Evolutionary conservation across 129 eudicot species (phyloP).

Genomic region (Flaveria brownii): DNA sequence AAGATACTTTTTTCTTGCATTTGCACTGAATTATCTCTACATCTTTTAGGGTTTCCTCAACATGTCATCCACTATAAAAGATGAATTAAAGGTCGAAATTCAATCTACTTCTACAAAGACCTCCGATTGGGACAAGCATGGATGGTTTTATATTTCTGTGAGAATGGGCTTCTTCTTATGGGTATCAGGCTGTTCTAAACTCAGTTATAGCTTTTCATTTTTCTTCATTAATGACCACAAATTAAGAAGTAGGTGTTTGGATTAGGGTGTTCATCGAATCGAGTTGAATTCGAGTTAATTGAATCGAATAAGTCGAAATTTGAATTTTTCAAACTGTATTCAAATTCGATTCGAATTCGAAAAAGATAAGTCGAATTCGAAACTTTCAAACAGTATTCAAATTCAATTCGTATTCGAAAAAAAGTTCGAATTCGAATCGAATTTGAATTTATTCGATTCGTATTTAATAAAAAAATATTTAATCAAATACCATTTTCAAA

Average conservation of each 20-base stretch:
- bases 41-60: slow-evolving; percentile 45
- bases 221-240: slow-evolving; percentile 9
- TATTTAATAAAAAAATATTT: no score
- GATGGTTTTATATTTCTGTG: slow-evolving; percentile 84
- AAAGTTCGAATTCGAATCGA: no score
- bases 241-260: slow-evolving; percentile 4
- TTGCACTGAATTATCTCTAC: slow-evolving; percentile 7
- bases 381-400: no score
- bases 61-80: slow-evolving; percentile 53
- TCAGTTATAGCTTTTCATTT: not conserved
- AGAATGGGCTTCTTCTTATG: slow-evolving; percentile 88
- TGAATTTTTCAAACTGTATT: no score
- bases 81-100: slow-evolving; percentile 61
- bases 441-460: no score
- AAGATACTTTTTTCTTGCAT: slow-evolving; percentile 20
- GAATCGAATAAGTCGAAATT: no score
- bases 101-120: slow-evolving; percentile 35
- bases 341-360: no score
- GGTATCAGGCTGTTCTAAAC: slow-evolving; percentile 48
- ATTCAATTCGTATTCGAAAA: no score
- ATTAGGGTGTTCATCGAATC: no score
- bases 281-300: no score
- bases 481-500: no score
- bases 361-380: no score
- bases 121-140: slow-evolving; percentile 60